Conservation (phyloP, 2,329 filamentous ascomycete species). For the Arthrinium phaeospermum region DNA sequence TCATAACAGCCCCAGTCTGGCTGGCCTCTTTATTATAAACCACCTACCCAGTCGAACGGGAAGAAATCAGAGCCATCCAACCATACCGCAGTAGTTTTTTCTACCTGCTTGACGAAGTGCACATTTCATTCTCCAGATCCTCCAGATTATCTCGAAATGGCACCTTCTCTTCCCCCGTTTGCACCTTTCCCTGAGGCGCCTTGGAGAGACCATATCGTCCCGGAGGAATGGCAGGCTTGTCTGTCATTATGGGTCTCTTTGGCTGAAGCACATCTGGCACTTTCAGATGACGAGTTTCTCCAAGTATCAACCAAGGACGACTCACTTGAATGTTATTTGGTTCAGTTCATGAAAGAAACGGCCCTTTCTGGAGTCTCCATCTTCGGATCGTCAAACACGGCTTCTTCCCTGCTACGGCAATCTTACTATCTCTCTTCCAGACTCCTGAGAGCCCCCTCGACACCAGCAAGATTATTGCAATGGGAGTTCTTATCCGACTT, state of each 20-base stretch:
- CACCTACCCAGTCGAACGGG: neutral
- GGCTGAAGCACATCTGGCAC: constrained; percentile 66
- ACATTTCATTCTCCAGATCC: neutral
- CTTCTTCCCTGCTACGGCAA: constrained; percentile 61
- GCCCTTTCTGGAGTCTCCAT: constrained; percentile 43
- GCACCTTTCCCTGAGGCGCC: constrained; percentile 76
- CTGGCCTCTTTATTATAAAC: neutral
- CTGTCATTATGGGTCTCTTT: constrained; percentile 78
- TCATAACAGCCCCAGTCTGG: constrained; percentile 7
- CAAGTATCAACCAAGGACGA: constrained; percentile 58
- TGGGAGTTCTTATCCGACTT: constrained; percentile 75
- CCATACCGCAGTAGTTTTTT: too few species aligned
- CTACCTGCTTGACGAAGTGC: neutral
- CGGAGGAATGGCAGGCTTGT: constrained; percentile 78
- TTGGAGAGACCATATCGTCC: constrained; percentile 69
- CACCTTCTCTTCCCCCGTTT: constrained; percentile 67
- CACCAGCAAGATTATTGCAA: constrained; percentile 56
- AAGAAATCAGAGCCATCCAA: neutral
- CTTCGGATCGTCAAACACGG: constrained; percentile 41
- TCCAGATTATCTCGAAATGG: constrained; percentile 38
- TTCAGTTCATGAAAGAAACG: constrained; percentile 67
- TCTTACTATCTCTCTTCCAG: constrained; percentile 69
- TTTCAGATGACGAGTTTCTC: constrained; percentile 62
- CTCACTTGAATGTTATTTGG: constrained; percentile 67
- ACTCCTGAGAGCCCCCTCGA: constrained; percentile 52